These are phyloP conservation scores for Colletotrichum godetiae DNA, from an alignment of 2,329 filamentous ascomycete species.

Conservation along the genomic window DNA sequence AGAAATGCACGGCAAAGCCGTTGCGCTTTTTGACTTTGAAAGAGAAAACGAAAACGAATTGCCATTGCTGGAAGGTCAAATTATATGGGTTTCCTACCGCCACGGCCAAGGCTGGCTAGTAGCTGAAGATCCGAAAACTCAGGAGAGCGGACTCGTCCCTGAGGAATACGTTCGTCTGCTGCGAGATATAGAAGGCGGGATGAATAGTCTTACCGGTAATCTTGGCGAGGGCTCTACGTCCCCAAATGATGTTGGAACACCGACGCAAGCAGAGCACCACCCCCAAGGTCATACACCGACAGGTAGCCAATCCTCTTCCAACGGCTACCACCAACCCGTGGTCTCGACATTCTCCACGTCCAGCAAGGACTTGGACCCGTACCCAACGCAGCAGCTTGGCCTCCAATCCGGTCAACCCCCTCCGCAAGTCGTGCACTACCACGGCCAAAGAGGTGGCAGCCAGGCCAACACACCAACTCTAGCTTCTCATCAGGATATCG, in stretches of 20 bases:
- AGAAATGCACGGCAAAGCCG: constrained; percentile 96
- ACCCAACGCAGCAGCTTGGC: constrained; percentile 73
- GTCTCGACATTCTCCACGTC: constrained; percentile 78
- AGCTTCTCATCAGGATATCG: constrained; percentile 61
- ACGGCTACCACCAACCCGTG: constrained; percentile 76
- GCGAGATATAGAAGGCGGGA: constrained; percentile 91
- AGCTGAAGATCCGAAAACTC: constrained; percentile 93
- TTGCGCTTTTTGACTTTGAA: constrained; percentile 94
- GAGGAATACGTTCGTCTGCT: constrained; percentile 96
- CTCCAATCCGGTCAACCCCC: constrained; percentile 71
- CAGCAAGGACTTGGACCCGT: constrained; percentile 75
- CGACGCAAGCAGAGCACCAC: constrained; percentile 69
- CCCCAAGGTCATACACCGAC: constrained; percentile 35
- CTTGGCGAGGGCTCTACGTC: constrained; percentile 62
- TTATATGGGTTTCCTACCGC: constrained; percentile 95
- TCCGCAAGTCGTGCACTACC: constrained; percentile 75
- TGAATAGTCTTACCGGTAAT: constrained; percentile 77
- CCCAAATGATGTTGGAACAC: constrained; percentile 69
- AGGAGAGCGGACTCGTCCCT: constrained; percentile 92
- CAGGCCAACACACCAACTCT: constrained; percentile 73
- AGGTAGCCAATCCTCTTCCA: constrained; percentile 49
- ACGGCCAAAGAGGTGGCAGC: constrained; percentile 74
- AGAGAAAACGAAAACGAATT: constrained; percentile 97
- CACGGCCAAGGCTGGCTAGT: constrained; percentile 98
- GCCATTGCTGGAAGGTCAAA: constrained; percentile 90